phyloP scores from a whole-genome alignment of 352 stramenopile genomes.

The Vaucheria bursata region DNA sequence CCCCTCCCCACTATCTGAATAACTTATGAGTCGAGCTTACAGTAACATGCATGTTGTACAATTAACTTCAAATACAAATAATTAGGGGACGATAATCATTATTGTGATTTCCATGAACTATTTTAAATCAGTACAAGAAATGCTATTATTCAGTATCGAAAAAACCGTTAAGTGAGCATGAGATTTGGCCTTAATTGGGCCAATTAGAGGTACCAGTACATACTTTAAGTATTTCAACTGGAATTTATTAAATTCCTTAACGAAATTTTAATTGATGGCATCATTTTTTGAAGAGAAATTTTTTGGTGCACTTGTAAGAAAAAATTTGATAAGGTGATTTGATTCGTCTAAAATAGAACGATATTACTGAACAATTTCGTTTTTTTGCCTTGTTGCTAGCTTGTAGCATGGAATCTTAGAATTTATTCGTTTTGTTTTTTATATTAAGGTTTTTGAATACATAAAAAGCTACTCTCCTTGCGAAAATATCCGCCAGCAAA shows the following conservation, averaged over 20 bases:
- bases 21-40: too few relatives aligned
- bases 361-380: neutral
- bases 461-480: slow-evolving; percentile 37
- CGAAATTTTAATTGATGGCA: neutral
- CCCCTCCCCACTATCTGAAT: too few relatives aligned
- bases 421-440: neutral
- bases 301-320: neutral
- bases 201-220: too few relatives aligned
- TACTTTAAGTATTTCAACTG: too few relatives aligned
- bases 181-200: too few relatives aligned
- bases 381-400: neutral
- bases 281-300: neutral
- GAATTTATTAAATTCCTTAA: neutral
- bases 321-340: neutral
- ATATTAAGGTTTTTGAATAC: slow-evolving; percentile 8
- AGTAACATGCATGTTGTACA: too few relatives aligned
- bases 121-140: too few relatives aligned
- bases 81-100: too few relatives aligned
- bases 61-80: too few relatives aligned
- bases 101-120: too few relatives aligned
- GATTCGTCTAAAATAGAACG: neutral
- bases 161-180: too few relatives aligned
- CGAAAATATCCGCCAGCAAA: slow-evolving; percentile 27
- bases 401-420: neutral
- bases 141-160: too few relatives aligned